A percentile compares a stretch with the other conserved stretches of the same genome.
Evolutionary conservation across 495 filamentous ascomycete species (phyloP).

Genomic region (Penicillium ochrochloron): DNA sequence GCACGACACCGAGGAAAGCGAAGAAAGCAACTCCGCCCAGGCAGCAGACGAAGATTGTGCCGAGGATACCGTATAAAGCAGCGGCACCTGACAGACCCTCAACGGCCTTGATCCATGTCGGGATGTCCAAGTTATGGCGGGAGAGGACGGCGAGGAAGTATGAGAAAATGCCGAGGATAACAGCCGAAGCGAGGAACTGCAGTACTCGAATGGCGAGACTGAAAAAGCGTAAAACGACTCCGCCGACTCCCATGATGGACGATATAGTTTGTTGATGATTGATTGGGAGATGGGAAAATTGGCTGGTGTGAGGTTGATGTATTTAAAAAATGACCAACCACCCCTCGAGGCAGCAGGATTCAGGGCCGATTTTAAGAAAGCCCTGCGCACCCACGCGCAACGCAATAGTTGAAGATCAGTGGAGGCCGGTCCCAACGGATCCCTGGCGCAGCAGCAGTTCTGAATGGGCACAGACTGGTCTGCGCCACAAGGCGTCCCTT

Average conservation of each 20-base stretch:
- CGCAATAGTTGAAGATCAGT: slow-evolving; percentile 37
- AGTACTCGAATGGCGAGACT: slow-evolving; percentile 68
- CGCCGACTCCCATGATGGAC: slow-evolving; percentile 51
- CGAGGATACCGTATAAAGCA: slow-evolving; percentile 71
- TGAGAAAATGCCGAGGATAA: slow-evolving; percentile 81
- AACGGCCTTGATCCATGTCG: slow-evolving; percentile 71
- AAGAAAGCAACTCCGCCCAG: slow-evolving; percentile 77
- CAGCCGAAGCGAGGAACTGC: slow-evolving; percentile 70
- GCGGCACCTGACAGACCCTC: slow-evolving; percentile 79
- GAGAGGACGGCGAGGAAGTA: slow-evolving; percentile 59
- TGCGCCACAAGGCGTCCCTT: slow-evolving; percentile 23
- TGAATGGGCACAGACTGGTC: slow-evolving; percentile 17
- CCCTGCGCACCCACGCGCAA: slow-evolving; percentile 12
- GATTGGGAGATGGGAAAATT: not conserved
- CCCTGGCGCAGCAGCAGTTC: slow-evolving; percentile 7
- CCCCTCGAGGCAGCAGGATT: slow-evolving; percentile 35
- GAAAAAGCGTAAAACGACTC: slow-evolving; percentile 63
- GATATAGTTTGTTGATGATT: not conserved
- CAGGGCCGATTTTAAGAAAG: slow-evolving; percentile 24
- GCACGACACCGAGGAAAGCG: slow-evolving; percentile 69
- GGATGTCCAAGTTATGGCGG: slow-evolving; percentile 61
- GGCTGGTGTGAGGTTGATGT: not conserved
- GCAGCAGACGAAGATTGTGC: slow-evolving; percentile 75
- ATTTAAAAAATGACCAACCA: slow-evolving; percentile 10
- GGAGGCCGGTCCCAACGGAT: slow-evolving; percentile 22